These are phyloP conservation scores for Pyrrhoderma lamaoense DNA, from an alignment of 1,284 basidiomycete genomes.

Conservation along the genomic window DNA sequence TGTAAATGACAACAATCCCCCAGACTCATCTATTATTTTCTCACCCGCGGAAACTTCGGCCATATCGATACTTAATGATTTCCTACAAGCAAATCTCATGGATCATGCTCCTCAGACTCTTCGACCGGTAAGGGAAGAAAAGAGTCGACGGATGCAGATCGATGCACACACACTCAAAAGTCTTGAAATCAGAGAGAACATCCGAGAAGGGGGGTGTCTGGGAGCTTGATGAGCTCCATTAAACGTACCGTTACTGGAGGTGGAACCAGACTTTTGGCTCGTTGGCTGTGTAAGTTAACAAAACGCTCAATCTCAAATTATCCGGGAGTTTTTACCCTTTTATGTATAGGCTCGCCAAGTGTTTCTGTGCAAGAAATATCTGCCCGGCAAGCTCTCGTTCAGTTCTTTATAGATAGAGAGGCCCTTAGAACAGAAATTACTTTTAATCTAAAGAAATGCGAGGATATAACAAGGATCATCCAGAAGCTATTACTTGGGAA, in stretches of 20 bases:
- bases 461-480: conserved; percentile 72
- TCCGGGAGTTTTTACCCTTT: conserved; percentile 8
- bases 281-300: conserved; percentile 62
- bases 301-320: neutral
- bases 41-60: conserved; percentile 47
- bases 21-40: conserved; percentile 21
- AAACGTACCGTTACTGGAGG: conserved; percentile 76
- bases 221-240: conserved; percentile 73
- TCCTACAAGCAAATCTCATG: conserved; percentile 65
- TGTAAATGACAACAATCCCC: neutral
- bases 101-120: conserved; percentile 71
- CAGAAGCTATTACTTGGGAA: conserved; percentile 72
- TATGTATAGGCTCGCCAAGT: conserved; percentile 71
- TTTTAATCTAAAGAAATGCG: conserved; percentile 48
- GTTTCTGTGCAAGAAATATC: conserved; percentile 70
- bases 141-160: conserved; percentile 72
- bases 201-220: conserved; percentile 67
- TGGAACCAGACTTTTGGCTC: conserved; percentile 69
- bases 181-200: conserved; percentile 78
- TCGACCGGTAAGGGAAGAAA: conserved; percentile 53
- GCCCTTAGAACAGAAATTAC: conserved; percentile 66
- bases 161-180: conserved; percentile 87
- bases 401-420: conserved; percentile 58
- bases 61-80: conserved; percentile 60
- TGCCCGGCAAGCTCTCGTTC: conserved; percentile 72